A percentile compares a stretch with the other conserved stretches of the same genome.
phyloP scores from a whole-genome alignment of 2,329 filamentous ascomycete species.

The Ophiostoma pallidulum region DNA sequence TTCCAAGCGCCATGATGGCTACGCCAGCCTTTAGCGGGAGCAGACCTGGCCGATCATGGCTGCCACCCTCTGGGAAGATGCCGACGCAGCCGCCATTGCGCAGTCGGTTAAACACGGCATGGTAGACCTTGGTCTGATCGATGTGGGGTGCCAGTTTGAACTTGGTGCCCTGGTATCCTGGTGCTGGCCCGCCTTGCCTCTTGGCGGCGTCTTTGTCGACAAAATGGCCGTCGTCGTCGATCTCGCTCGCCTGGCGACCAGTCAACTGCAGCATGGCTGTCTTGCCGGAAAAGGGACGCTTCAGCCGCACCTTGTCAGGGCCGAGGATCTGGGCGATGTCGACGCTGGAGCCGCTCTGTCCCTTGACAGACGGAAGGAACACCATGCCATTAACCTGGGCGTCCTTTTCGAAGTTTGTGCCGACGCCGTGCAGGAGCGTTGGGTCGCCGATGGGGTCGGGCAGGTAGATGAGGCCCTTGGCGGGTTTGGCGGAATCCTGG shows the following conservation, averaged over 20 bases:
- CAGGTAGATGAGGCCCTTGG: slow-evolving; percentile 72
- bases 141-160: slow-evolving; percentile 89
- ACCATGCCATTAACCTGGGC: slow-evolving; percentile 74
- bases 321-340: slow-evolving; percentile 76
- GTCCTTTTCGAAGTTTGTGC: slow-evolving; percentile 71
- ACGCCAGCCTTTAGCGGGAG: slow-evolving; percentile 92
- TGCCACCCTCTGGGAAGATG: slow-evolving; percentile 95
- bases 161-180: slow-evolving; percentile 64
- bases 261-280: slow-evolving; percentile 73
- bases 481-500: slow-evolving; percentile 77
- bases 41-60: slow-evolving; percentile 86
- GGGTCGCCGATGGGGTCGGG: slow-evolving; percentile 82
- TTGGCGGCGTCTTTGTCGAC: slow-evolving; percentile 40
- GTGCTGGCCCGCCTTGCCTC: slow-evolving; percentile 32
- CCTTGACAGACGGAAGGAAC: slow-evolving; percentile 77
- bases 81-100: slow-evolving; percentile 80
- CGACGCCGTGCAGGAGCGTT: slow-evolving; percentile 66
- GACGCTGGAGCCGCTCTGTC: slow-evolving; percentile 63
- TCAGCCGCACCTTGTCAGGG: slow-evolving; percentile 72
- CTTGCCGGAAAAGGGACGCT: slow-evolving; percentile 75
- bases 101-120: slow-evolving; percentile 80
- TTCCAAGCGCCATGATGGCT: slow-evolving; percentile 93
- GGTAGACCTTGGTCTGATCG: slow-evolving; percentile 87
- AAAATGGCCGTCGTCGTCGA: slow-evolving; percentile 57
- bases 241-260: slow-evolving; percentile 53